Evolutionary conservation across 2,329 filamentous ascomycete genomes (phyloP).

Genomic region (Phoma sp.): DNA sequence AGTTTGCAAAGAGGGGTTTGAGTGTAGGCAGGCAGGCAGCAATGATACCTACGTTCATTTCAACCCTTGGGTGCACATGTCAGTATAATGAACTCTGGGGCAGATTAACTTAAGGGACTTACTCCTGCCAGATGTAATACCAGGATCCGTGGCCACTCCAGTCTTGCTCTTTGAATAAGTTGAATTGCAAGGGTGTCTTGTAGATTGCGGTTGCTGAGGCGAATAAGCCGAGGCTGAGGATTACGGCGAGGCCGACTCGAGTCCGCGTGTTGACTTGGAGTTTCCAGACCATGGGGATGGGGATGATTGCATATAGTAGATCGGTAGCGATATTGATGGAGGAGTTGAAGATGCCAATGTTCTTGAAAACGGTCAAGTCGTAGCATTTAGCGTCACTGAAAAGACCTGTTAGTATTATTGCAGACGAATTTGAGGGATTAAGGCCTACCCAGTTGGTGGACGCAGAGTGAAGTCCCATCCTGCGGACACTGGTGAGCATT

Average conservation of each 20-base stretch:
- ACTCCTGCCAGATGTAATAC: conserved; percentile 41
- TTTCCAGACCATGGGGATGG: conserved; percentile 53
- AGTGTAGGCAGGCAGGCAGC: conserved; percentile 41
- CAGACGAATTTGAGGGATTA: no score
- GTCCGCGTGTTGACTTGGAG: conserved; percentile 53
- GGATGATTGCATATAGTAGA: conserved; percentile 51
- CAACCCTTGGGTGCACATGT: no score
- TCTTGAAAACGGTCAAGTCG: conserved; percentile 51
- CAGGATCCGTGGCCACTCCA: conserved; percentile 34
- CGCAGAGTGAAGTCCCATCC: conserved; percentile 51
- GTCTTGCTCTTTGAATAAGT: conserved; percentile 39
- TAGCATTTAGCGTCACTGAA: conserved; percentile 31
- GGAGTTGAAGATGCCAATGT: conserved; percentile 58
- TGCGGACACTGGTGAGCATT: conserved; percentile 51
- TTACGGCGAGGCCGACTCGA: conserved; percentile 45
- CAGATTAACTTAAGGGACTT: neutral
- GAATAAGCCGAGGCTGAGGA: conserved; percentile 49
- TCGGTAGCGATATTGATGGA: conserved; percentile 51
- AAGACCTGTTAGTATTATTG: neutral
- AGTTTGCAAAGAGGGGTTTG: conserved; percentile 36
- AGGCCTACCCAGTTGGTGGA: conserved; percentile 27
- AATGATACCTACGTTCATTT: conserved; percentile 43
- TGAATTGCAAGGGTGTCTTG: conserved; percentile 36
- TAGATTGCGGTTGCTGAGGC: conserved; percentile 35
- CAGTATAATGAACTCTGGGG: no score